These are phyloP conservation scores for Brasilioporus rufonigricans DNA, from an alignment of 768 basidiomycete genomes.

Conservation along the genomic window DNA sequence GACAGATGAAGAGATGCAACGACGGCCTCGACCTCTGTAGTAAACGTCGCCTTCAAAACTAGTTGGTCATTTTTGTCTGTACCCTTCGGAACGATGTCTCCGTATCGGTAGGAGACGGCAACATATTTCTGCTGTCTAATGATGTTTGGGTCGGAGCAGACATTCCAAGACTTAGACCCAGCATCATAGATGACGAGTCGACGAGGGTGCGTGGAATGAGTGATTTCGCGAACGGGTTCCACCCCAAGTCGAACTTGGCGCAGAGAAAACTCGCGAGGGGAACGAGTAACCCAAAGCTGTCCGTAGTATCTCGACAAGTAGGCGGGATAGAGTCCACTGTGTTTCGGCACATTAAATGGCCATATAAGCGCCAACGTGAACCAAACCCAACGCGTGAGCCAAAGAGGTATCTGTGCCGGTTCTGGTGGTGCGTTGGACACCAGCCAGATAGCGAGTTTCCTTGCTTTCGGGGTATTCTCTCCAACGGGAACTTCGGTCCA, in stretches of 20 bases:
- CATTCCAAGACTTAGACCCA: not conserved
- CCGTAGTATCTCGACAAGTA: conserved; percentile 20
- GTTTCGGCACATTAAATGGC: conserved; percentile 1
- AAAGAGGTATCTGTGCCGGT: not conserved
- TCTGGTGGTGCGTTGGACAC: not conserved
- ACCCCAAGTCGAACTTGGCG: conserved; percentile 1
- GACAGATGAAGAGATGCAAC: conserved; percentile 5
- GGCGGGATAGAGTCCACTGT: conserved; percentile 12
- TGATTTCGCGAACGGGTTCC: conserved; percentile 7
- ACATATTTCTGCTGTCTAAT: conserved; percentile 16
- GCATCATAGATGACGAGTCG: conserved; percentile 15
- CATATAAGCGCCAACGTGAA: conserved; percentile 19
- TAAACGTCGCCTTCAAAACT: not conserved
- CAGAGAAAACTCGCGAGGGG: conserved; percentile 21
- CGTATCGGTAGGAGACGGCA: conserved; percentile 17
- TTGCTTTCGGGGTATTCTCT: not conserved
- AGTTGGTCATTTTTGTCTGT: not conserved
- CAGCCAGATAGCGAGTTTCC: conserved; percentile 21
- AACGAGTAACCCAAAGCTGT: conserved; percentile 25
- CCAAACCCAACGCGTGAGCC: conserved; percentile 17
- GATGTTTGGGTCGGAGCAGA: not conserved
- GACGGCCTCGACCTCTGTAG: not conserved
- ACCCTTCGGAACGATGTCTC: conserved; percentile 4
- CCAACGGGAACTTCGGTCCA: not conserved
- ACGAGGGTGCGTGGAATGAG: conserved; percentile 14